Base-by-base conservation (phyloP, 306 rosid genomes). In the Astragalus glycyphyllos region DNA sequence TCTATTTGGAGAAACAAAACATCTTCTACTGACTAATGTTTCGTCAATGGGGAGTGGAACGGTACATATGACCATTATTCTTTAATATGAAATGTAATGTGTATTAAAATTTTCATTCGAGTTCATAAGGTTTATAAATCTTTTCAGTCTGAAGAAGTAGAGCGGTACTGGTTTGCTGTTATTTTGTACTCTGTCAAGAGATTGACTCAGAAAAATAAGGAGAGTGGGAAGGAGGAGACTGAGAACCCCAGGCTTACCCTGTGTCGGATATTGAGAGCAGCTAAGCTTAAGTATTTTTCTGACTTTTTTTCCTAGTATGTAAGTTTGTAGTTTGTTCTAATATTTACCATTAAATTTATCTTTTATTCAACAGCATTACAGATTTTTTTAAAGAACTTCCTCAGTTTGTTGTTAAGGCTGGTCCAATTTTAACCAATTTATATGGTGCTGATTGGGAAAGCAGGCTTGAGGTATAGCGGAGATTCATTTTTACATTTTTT, bases 311-410 rank as follows among this genome's bases (percentile, higher is more conserved):
- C 58, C 78, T 59, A 31, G 72, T 40, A 56, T 76, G 38, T 7
- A 35, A 29, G 48, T 75, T 65, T 69, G 40, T 77, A 29, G 58
- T 51, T 62, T 58, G 55, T 63, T 69, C 37, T 62, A 12, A 65
- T 61, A 51, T 61, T 73, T 56, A 62, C 48, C 40, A 42, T 68
- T 73, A 38, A 78, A 11, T 64, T 58, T 67, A 65, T 79, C 58
- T 64, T 70, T 37, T 67, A 35, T 76, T 74, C 47, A 57, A 69
- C 90, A 95, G 99, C 82, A 80, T 95, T 64, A 77, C 81, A 56
- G 97, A 91, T 57, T 95, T 95, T 77, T 91, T 91, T 73, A 91
- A 86, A 85, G 99, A 95, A 86, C 87, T 95, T 71, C 97, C 97
- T 66, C 99, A 95, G 83, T 91, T 85, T 87, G 82, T 91, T 65